A percentile compares a stretch with the other conserved stretches of the same genome.
Evolutionary conservation across 2,329 filamentous ascomycete genomes (phyloP).

Genomic region (Venturia effusa): DNA sequence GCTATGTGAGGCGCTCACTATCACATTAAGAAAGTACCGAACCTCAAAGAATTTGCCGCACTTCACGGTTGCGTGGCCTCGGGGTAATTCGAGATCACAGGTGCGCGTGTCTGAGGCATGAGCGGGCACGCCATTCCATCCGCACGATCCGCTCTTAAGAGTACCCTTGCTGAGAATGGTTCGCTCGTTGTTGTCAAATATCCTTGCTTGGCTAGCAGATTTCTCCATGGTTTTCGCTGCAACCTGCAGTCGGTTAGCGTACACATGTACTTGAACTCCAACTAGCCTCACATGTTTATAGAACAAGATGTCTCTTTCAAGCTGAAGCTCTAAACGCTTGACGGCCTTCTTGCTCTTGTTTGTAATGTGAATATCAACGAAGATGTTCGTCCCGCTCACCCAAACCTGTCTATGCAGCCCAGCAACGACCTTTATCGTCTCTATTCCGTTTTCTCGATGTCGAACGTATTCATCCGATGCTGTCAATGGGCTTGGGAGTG

Average conservation of each 20-base stretch:
- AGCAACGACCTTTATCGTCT: conserved; percentile 39
- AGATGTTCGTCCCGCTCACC: conserved; percentile 45
- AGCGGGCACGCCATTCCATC: conserved; percentile 38
- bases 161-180: conserved; percentile 33
- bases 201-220: conserved; percentile 39
- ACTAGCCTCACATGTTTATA: conserved; percentile 36
- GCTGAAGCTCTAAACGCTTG: conserved; percentile 39
- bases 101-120: conserved; percentile 37
- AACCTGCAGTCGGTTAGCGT: conserved; percentile 24
- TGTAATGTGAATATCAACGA: conserved; percentile 41
- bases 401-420: conserved; percentile 47
- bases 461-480: conserved; percentile 37
- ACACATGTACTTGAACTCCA: conserved; percentile 15
- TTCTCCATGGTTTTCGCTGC: conserved; percentile 38
- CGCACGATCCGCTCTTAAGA: conserved; percentile 32
- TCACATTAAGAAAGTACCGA: conserved; percentile 43
- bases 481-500: conserved; percentile 40
- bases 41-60: conserved; percentile 48
- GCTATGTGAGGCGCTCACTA: conserved; percentile 33
- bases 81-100: conserved; percentile 39
- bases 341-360: conserved; percentile 40
- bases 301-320: conserved; percentile 40
- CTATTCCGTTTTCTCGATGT: conserved; percentile 28
- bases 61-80: conserved; percentile 39
- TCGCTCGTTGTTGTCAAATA: conserved; percentile 41